These are phyloP conservation scores for Coemansia sp. DNA, from an alignment of 192 early-diverging fungal genomes.

Conservation along the genomic window DNA sequence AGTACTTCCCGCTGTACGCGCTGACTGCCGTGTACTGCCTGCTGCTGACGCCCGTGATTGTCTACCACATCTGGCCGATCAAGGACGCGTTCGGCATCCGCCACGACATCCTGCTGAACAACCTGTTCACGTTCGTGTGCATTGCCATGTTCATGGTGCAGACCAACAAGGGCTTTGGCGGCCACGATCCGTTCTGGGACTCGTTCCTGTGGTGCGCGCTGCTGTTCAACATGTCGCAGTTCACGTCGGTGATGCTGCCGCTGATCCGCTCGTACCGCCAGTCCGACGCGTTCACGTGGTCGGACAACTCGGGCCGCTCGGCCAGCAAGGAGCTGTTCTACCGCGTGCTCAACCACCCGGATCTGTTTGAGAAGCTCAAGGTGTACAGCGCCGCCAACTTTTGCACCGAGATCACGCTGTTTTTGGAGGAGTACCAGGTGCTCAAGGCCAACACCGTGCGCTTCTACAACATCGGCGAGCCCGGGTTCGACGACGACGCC, in stretches of 20 bases:
- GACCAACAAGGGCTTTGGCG: conserved; percentile 42
- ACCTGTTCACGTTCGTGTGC: conserved; percentile 45
- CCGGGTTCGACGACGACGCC: conserved; percentile 40
- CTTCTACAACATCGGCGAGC: conserved; percentile 53
- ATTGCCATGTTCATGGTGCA: conserved; percentile 53
- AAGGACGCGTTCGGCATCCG: conserved; percentile 49
- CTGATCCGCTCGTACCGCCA: conserved; percentile 47
- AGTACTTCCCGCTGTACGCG: conserved; percentile 50
- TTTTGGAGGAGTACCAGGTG: conserved; percentile 53
- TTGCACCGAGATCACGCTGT: conserved; percentile 49
- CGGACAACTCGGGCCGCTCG: conserved; percentile 26
- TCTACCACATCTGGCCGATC: conserved; percentile 51
- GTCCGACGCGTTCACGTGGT: conserved; percentile 43
- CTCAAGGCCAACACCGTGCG: conserved; percentile 52
- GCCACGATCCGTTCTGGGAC: conserved; percentile 47
- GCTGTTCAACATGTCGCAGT: conserved; percentile 52
- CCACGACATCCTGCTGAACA: conserved; percentile 51
- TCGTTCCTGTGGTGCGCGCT: conserved; percentile 47
- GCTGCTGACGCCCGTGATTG: conserved; percentile 42
- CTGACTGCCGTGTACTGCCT: conserved; percentile 43
- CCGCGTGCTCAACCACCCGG: conserved; percentile 47
- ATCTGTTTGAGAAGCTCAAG: conserved; percentile 47
- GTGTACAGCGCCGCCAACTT: conserved; percentile 50
- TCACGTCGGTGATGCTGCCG: conserved; percentile 46
- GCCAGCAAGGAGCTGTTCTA: conserved; percentile 51